Conservation (phyloP, 2,329 filamentous ascomycete species). For the Penicillium sp. region DNA sequence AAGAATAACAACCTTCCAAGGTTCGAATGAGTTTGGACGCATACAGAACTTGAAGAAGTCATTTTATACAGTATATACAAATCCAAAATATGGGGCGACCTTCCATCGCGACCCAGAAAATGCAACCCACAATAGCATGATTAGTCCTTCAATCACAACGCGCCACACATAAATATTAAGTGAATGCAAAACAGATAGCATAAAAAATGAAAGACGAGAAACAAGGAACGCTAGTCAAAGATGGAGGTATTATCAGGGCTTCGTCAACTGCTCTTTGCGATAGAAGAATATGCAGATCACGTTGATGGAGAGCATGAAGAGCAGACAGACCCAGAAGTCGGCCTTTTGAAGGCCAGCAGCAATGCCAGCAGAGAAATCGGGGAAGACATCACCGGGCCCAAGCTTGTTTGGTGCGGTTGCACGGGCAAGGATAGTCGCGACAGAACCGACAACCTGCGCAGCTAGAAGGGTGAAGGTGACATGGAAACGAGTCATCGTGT, state of each 20-base stretch:
- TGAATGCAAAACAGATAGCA: not conserved
- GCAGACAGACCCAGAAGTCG: conserved; percentile 38
- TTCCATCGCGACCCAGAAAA: not conserved
- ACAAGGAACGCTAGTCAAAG: conserved; percentile 1
- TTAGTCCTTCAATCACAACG: not conserved
- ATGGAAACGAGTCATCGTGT: conserved; percentile 65
- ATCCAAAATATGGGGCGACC: not conserved
- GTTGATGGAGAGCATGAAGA: conserved; percentile 55
- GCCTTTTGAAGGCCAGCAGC: conserved; percentile 14
- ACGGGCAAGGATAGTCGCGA: conserved; percentile 63
- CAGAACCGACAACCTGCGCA: conserved; percentile 62
- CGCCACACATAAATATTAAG: not conserved
- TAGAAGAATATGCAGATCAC: conserved; percentile 57
- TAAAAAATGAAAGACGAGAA: not conserved
- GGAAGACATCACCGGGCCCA: conserved; percentile 58
- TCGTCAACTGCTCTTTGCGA: conserved; percentile 26
- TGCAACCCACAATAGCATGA: not conserved
- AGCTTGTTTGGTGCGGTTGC: conserved; percentile 33
- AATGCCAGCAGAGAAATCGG: conserved; percentile 47
- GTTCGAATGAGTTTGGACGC: not conserved
- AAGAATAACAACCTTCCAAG: too few species aligned
- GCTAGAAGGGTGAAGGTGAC: conserved; percentile 61
- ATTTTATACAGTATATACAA: conserved; percentile 6
- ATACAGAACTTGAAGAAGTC: not conserved
- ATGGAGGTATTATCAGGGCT: conserved; percentile 18